Evolutionary conservation across 2,329 filamentous ascomycete genomes (phyloP).

Genomic region (Ophidiomyces ophidiicola): DNA sequence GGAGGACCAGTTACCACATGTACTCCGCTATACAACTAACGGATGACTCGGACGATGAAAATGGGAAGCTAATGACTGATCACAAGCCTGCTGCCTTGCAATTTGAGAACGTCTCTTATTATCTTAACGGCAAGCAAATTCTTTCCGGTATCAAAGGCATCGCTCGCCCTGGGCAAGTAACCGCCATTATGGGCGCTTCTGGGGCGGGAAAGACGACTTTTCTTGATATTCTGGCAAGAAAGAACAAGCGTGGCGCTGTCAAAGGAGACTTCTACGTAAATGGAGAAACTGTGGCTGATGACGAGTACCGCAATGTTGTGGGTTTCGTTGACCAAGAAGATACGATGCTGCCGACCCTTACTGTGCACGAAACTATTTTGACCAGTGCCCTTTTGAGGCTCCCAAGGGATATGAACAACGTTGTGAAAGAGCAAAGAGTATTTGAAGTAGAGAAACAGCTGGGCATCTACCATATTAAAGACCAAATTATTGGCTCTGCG

Average conservation of each 20-base stretch:
- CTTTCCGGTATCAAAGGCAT: slow-evolving; percentile 67
- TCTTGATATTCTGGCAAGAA: slow-evolving; percentile 85
- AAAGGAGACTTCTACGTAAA: slow-evolving; percentile 83
- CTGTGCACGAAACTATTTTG: slow-evolving; percentile 93
- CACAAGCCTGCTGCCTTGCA: slow-evolving; percentile 82
- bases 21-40: slow-evolving; percentile 61
- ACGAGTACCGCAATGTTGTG: slow-evolving; percentile 80
- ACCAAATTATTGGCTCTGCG: slow-evolving; percentile 91
- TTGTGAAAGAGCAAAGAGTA: slow-evolving; percentile 81
- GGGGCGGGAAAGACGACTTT: slow-evolving; percentile 97
- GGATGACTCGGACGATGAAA: slow-evolving; percentile 82
- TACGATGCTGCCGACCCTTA: slow-evolving; percentile 88
- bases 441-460: slow-evolving; percentile 91
- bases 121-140: slow-evolving; percentile 77
- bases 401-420: slow-evolving; percentile 78
- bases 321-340: slow-evolving; percentile 98
- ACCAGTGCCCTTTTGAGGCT: slow-evolving; percentile 84
- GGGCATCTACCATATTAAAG: slow-evolving; percentile 84
- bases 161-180: slow-evolving; percentile 87
- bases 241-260: slow-evolving; percentile 80
- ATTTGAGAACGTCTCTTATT: slow-evolving; percentile 79
- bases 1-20: slow-evolving; percentile 51
- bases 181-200: slow-evolving; percentile 96
- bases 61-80: slow-evolving; percentile 72
- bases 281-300: slow-evolving; percentile 73